These are phyloP conservation scores for Paracamarosporium sp. DNA, from an alignment of 2,329 filamentous ascomycete genomes.

Conservation along the genomic window DNA sequence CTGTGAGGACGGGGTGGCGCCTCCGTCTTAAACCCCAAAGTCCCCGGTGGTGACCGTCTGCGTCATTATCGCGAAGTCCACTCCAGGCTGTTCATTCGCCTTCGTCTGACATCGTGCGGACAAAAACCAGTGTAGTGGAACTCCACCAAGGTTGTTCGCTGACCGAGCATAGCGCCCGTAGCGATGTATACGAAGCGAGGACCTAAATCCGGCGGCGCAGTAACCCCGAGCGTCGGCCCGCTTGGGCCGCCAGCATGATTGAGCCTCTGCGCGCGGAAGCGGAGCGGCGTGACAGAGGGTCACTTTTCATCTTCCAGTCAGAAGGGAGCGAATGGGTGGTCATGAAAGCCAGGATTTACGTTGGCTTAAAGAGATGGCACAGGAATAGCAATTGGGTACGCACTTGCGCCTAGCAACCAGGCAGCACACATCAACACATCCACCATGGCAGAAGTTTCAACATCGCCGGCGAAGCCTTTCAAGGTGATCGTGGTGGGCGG, in stretches of 20 bases:
- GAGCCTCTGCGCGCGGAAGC: background rate
- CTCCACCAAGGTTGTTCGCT: background rate
- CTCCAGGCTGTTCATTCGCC: background rate
- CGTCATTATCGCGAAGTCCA: background rate
- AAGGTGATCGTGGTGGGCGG: background rate
- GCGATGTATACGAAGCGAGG: background rate
- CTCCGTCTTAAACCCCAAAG: background rate
- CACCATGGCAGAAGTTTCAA: no score
- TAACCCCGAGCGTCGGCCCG: background rate
- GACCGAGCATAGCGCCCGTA: background rate
- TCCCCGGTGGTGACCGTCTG: background rate
- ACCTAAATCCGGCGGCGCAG: background rate
- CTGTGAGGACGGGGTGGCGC: background rate
- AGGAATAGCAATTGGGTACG: no score
- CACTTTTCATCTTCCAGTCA: no score
- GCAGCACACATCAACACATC: no score
- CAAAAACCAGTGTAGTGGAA: background rate
- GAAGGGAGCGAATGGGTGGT: no score
- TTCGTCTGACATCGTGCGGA: slow-evolving; percentile 46
- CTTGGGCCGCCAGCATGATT: no score
- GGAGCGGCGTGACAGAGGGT: background rate
- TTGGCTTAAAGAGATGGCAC: no score
- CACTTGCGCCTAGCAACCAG: no score
- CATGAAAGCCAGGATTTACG: no score
- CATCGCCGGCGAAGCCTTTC: no score